Conservation (phyloP, 495 filamentous ascomycete genomes). For the Cercophora scortea region DNA sequence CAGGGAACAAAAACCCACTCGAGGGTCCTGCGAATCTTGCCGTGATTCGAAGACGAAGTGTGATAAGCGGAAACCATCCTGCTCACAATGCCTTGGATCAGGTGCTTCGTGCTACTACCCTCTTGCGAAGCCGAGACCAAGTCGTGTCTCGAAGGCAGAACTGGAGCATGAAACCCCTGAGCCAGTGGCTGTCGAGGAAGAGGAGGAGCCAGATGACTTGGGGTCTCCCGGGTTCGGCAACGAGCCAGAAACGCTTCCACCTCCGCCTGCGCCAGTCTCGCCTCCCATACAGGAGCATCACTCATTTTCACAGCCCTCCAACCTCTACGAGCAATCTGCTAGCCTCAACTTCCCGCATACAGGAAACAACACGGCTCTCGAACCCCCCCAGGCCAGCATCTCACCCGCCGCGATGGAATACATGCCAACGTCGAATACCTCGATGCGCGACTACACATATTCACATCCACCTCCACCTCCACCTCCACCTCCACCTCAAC, state of each 20-base stretch:
- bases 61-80: slow-evolving; percentile 31
- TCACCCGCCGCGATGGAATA: slow-evolving; percentile 4
- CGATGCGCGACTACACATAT: slow-evolving; percentile 6
- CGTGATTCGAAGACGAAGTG: slow-evolving; percentile 25
- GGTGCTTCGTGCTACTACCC: slow-evolving; percentile 28
- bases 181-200: background rate
- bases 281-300: slow-evolving; percentile 9
- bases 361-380: background rate
- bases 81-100: slow-evolving; percentile 23
- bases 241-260: slow-evolving; percentile 3
- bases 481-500: too few species aligned
- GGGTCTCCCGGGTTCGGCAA: slow-evolving; percentile 21
- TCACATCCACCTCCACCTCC: slow-evolving; percentile 1
- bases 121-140: slow-evolving; percentile 13
- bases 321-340: slow-evolving; percentile 12
- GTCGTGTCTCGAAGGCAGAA: slow-evolving; percentile 6
- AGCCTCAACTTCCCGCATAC: slow-evolving; percentile 12
- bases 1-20: slow-evolving; percentile 19
- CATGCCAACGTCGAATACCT: slow-evolving; percentile 2
- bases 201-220: slow-evolving; percentile 18
- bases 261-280: background rate
- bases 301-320: slow-evolving; percentile 5
- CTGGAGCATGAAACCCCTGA: slow-evolving; percentile 5
- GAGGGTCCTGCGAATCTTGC: slow-evolving; percentile 33
- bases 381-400: slow-evolving; percentile 1